phyloP scores from a whole-genome alignment of 108 stramenopile species.

The Fragilaria crotonensis region DNA sequence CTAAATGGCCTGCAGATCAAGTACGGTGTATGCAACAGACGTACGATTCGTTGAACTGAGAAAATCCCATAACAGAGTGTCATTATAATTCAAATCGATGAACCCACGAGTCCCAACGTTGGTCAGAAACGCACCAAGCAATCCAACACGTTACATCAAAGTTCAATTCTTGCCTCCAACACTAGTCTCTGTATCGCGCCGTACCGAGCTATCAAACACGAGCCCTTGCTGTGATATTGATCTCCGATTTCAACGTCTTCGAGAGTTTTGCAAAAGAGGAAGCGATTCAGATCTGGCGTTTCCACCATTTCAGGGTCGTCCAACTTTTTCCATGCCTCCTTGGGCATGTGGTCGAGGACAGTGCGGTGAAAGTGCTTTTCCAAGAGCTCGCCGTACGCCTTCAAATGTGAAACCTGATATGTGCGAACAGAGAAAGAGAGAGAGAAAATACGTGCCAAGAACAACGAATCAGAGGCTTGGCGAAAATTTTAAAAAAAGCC shows the following conservation, averaged over 20 bases:
- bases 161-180: constrained; percentile 36
- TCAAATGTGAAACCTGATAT: constrained; percentile 21
- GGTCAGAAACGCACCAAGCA: too few species aligned
- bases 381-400: constrained; percentile 49
- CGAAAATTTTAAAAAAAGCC: too few species aligned
- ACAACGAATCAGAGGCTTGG: background rate
- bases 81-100: too few species aligned
- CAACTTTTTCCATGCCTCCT: constrained; percentile 60
- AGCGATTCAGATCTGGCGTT: constrained; percentile 38
- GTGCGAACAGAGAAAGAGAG: background rate
- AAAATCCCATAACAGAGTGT: too few species aligned
- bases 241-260: constrained; percentile 41
- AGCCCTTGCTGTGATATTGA: constrained; percentile 34
- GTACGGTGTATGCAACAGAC: too few species aligned
- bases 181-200: constrained; percentile 27
- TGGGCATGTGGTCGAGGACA: constrained; percentile 51
- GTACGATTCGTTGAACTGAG: too few species aligned
- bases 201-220: constrained; percentile 48
- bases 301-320: constrained; percentile 72
- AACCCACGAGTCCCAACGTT: too few species aligned
- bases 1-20: too few species aligned
- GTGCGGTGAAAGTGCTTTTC: constrained; percentile 52
- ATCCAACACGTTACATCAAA: background rate
- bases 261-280: constrained; percentile 45
- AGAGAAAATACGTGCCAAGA: background rate